Conservation (phyloP, 208 protist species). For the Acanthamoeba sp. region DNA sequence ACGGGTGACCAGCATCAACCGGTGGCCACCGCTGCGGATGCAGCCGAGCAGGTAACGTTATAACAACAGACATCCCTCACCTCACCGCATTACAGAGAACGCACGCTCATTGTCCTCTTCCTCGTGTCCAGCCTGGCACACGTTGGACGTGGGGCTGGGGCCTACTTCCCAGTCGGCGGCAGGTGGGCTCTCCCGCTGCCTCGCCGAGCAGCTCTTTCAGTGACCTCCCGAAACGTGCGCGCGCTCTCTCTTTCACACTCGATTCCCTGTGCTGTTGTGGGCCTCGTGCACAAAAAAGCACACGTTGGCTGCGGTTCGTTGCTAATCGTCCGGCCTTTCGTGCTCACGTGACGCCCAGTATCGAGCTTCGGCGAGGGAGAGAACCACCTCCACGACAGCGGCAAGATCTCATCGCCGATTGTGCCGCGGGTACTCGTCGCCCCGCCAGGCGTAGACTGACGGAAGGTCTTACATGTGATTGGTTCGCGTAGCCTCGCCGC, state of each 20-base stretch:
- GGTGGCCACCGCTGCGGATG: background rate
- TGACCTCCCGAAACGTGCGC: background rate
- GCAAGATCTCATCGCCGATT: background rate
- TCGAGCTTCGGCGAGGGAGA: slow-evolving; percentile 26
- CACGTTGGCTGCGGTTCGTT: too few species aligned
- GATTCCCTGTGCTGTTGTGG: too few species aligned
- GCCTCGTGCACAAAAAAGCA: too few species aligned
- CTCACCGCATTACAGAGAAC: background rate
- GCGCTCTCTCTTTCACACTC: background rate
- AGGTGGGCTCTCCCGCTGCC: background rate
- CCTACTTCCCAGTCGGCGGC: background rate
- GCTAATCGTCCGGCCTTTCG: too few species aligned
- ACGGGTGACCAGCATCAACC: background rate
- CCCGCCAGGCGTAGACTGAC: too few species aligned
- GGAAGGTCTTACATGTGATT: too few species aligned
- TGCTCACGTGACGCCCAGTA: too few species aligned
- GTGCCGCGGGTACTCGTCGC: background rate
- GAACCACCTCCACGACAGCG: background rate
- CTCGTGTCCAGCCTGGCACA: background rate
- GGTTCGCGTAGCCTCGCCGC: background rate
- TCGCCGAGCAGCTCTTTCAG: slow-evolving; percentile 11
- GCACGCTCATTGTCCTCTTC: background rate
- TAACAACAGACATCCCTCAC: background rate
- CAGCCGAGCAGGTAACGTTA: background rate
- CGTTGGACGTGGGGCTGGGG: slow-evolving; percentile 69